These are phyloP conservation scores for Lasiodiplodia sp. DNA, from an alignment of 2,329 filamentous ascomycete genomes.

Conservation along the genomic window DNA sequence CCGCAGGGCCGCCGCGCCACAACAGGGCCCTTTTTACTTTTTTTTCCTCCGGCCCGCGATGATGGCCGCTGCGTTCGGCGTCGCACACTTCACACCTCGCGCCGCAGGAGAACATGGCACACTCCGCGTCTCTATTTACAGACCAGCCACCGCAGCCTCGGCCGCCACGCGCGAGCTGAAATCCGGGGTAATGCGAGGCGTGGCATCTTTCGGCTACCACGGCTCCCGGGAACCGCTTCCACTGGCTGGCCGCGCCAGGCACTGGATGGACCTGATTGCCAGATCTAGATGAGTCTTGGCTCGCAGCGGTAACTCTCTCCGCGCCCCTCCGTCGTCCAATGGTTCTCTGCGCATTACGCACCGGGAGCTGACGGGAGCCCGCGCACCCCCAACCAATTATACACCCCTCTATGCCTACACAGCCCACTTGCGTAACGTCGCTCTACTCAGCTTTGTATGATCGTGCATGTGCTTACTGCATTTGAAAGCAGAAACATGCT, in stretches of 20 bases:
- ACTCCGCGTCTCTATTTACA: background rate
- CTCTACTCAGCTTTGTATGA: slow-evolving; percentile 11
- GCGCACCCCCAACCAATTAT: background rate
- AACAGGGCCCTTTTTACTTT: background rate
- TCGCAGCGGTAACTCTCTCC: background rate
- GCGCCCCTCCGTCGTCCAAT: background rate
- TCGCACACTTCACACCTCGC: background rate
- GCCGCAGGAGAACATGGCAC: background rate
- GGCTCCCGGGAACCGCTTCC: background rate
- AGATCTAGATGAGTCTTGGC: slow-evolving; percentile 5
- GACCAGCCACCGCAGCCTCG: background rate
- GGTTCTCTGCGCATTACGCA: slow-evolving; percentile 1
- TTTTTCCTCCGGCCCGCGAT: background rate
- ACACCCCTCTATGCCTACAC: background rate
- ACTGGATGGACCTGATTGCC: slow-evolving; percentile 4
- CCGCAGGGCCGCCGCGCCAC: background rate
- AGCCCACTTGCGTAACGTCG: background rate
- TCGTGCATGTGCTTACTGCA: background rate
- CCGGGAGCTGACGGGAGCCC: background rate
- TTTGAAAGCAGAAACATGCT: background rate
- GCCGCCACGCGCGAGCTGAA: slow-evolving; percentile 2
- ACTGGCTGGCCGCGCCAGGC: background rate
- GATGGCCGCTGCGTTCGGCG: background rate
- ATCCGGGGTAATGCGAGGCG: slow-evolving; percentile 13
- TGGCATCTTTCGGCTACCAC: slow-evolving; percentile 17